A percentile compares a stretch with the other conserved stretches of the same genome.
phyloP scores from a whole-genome alignment of 2,329 filamentous ascomycete species.

The Juglanconis sp. region DNA sequence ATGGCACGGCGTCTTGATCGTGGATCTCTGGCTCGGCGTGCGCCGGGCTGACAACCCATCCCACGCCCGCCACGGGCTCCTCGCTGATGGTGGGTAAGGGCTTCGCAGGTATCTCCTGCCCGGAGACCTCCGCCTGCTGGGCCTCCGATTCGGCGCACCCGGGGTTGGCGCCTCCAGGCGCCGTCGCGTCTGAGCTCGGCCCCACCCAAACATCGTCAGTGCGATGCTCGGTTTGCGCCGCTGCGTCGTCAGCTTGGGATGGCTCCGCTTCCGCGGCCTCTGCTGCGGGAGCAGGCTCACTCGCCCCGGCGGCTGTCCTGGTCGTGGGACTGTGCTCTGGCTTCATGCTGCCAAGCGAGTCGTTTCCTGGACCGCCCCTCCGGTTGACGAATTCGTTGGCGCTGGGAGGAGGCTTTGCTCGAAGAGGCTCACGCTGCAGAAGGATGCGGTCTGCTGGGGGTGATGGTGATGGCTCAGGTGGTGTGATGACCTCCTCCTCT shows the following conservation, averaged over 20 bases:
- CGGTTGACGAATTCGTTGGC: neutral
- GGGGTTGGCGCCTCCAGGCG: too few relatives aligned
- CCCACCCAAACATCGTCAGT: neutral
- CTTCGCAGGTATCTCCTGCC: neutral
- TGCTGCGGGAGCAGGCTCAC: neutral
- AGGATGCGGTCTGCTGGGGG: neutral
- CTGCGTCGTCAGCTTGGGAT: neutral
- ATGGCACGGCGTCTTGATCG: neutral
- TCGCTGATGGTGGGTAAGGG: neutral
- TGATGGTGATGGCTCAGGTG: neutral
- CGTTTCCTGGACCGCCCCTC: too few relatives aligned
- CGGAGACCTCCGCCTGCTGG: too few relatives aligned
- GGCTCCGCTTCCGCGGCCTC: neutral
- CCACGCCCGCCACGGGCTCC: neutral
- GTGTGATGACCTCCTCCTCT: neutral
- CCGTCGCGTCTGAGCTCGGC: too few relatives aligned
- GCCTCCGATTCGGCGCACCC: too few relatives aligned
- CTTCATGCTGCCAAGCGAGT: too few relatives aligned
- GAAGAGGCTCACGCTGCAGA: neutral
- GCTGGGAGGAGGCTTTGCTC: neutral
- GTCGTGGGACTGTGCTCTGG: neutral
- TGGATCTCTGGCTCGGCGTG: neutral
- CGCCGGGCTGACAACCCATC: neutral
- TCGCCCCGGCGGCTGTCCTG: neutral
- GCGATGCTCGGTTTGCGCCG: neutral